phyloP scores from a whole-genome alignment of 441 rosid genomes.

The Sinapis alba region DNA sequence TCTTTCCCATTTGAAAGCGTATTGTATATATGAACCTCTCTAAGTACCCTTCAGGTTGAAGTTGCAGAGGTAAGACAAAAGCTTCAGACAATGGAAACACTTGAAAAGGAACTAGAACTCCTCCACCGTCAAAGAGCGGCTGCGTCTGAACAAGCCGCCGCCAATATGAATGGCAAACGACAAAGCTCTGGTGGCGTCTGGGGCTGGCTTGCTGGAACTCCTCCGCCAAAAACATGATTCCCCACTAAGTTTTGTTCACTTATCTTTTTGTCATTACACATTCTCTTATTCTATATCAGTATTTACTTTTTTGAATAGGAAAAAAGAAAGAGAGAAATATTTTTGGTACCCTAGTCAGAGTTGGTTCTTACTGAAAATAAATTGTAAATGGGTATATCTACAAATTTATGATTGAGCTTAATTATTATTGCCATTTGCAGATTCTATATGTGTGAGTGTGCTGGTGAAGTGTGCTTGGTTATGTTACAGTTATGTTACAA shows the following conservation, averaged over 20 bases:
- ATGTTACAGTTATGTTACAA: neutral
- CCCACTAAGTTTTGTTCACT: neutral
- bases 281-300: neutral
- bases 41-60: conserved; percentile 59
- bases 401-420: neutral
- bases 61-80: conserved; percentile 84
- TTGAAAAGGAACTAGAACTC: conserved; percentile 79
- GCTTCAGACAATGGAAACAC: conserved; percentile 75
- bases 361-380: conserved; percentile 5
- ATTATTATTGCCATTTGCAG: neutral
- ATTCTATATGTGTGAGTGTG: neutral
- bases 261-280: neutral
- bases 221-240: conserved; percentile 44
- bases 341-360: neutral
- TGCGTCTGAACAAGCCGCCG: conserved; percentile 79
- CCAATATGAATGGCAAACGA: conserved; percentile 50
- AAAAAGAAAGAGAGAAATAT: neutral
- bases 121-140: conserved; percentile 79
- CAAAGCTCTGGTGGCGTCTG: conserved; percentile 79
- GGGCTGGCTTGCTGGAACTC: conserved; percentile 88
- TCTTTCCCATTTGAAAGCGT: neutral
- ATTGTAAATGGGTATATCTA: neutral
- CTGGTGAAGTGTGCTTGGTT: neutral
- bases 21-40: neutral
- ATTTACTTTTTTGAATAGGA: neutral